phyloP scores from a whole-genome alignment of 192 early-diverging fungal species.

The Coemansia guatemalensis region DNA sequence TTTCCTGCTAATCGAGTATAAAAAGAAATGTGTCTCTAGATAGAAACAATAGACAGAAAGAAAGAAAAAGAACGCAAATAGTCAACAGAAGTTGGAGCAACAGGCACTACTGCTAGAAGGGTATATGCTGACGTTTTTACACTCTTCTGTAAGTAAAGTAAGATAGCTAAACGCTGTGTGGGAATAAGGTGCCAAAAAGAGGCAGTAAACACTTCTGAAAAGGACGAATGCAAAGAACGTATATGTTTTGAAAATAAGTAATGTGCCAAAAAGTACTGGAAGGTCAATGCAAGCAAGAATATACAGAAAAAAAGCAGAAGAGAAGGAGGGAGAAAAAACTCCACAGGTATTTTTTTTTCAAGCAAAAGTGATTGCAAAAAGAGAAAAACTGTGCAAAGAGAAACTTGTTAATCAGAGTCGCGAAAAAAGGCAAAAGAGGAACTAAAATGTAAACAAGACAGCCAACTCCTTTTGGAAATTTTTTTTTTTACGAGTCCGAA shows the following conservation, averaged over 20 bases:
- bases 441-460: slow-evolving; percentile 5
- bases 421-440: not conserved
- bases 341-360: not conserved
- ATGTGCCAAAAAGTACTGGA: not conserved
- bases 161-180: too few relatives aligned
- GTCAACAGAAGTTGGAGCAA: too few relatives aligned
- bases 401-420: not conserved
- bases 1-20: too few relatives aligned
- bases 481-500: slow-evolving; percentile 1
- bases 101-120: too few relatives aligned
- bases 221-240: not conserved
- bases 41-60: slow-evolving; percentile 4
- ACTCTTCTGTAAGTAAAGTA: too few relatives aligned
- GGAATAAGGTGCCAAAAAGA: not conserved
- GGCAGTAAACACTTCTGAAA: not conserved
- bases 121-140: too few relatives aligned
- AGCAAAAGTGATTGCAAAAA: slow-evolving; percentile 1
- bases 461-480: not conserved
- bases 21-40: not conserved
- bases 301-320: not conserved
- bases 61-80: not conserved
- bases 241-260: not conserved
- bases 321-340: not conserved
- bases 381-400: not conserved
- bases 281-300: slow-evolving; percentile 2